phyloP scores from a whole-genome alignment of 2,329 filamentous ascomycete species.

The Blumeriella jaapii region DNA sequence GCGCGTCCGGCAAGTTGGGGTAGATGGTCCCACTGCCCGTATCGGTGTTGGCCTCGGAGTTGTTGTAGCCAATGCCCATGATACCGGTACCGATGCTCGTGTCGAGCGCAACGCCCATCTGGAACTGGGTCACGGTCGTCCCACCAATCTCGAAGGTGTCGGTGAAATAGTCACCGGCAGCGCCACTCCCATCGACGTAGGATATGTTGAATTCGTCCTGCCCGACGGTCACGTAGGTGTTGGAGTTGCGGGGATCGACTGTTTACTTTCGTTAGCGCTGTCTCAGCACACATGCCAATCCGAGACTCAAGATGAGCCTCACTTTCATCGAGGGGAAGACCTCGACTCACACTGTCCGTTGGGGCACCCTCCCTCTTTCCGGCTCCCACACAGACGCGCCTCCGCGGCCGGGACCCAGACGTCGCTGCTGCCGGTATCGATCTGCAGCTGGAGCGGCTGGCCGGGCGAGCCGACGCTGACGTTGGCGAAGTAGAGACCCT shows the following conservation, averaged over 20 bases:
- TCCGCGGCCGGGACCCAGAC: conserved; percentile 40
- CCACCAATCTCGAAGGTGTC: conserved; percentile 43
- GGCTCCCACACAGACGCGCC: conserved; percentile 23
- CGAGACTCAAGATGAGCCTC: conserved; percentile 3
- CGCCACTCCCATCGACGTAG: conserved; percentile 47
- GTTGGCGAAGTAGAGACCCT: conserved; percentile 37
- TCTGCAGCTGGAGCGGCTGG: conserved; percentile 41
- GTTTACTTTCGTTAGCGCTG: neutral
- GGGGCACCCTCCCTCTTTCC: conserved; percentile 31
- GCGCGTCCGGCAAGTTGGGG: conserved; percentile 23
- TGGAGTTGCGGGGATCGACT: conserved; percentile 40
- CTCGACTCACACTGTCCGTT: conserved; percentile 37
- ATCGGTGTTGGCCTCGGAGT: conserved; percentile 35
- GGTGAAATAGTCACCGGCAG: conserved; percentile 44
- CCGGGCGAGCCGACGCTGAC: conserved; percentile 47
- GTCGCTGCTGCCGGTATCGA: conserved; percentile 54
- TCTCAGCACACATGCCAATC: neutral
- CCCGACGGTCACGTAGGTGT: conserved; percentile 35
- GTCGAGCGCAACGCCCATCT: conserved; percentile 41
- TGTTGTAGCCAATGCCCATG: conserved; percentile 45
- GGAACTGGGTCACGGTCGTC: conserved; percentile 36
- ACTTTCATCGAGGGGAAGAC: too few species aligned
- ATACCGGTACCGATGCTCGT: conserved; percentile 42
- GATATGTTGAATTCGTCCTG: conserved; percentile 42
- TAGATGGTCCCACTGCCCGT: conserved; percentile 33